Evolutionary conservation across 2,329 filamentous ascomycete species (phyloP).

Genomic region (Neurospora crassa): DNA sequence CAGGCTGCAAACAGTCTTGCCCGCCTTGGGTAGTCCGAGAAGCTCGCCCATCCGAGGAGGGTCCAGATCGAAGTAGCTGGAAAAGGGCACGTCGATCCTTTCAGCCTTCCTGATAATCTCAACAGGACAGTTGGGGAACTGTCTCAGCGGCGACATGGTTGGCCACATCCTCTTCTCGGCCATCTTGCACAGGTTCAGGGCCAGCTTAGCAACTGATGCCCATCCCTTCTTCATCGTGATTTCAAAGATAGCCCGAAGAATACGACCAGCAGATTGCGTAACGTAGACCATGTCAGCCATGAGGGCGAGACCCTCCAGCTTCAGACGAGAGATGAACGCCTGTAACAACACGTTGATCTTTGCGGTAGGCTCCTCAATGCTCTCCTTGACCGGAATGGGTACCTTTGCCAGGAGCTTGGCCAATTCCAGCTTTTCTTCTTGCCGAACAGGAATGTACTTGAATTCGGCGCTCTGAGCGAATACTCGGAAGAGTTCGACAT

Average conservation of each 20-base stretch:
- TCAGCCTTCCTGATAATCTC: slow-evolving; percentile 91
- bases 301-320: slow-evolving; percentile 83
- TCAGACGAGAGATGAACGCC: slow-evolving; percentile 90
- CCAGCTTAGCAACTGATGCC: slow-evolving; percentile 85
- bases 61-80: slow-evolving; percentile 90
- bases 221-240: slow-evolving; percentile 96
- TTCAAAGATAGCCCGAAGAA: slow-evolving; percentile 90
- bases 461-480: slow-evolving; percentile 96
- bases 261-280: slow-evolving; percentile 93
- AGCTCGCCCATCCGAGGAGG: slow-evolving; percentile 94
- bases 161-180: slow-evolving; percentile 99
- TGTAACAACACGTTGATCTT: slow-evolving; percentile 98
- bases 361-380: slow-evolving; percentile 89
- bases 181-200: slow-evolving; percentile 95
- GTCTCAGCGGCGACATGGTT: slow-evolving; percentile 90
- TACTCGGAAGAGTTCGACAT: slow-evolving; percentile 92
- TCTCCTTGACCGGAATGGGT: slow-evolving; percentile 94
- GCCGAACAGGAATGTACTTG: slow-evolving; percentile 95
- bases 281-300: slow-evolving; percentile 99
- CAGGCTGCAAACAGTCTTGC: slow-evolving; percentile 72
- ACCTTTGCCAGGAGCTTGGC: slow-evolving; percentile 84
- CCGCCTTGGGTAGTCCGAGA: slow-evolving; percentile 80
- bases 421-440: slow-evolving; percentile 94
- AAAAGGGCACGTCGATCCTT: slow-evolving; percentile 88
- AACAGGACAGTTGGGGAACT: slow-evolving; percentile 72